Percentiles rank a stretch among this genome's conserved stretches.
Evolutionary conservation across 495 filamentous ascomycete genomes (phyloP).

Genomic region (Extremus antarcticus): DNA sequence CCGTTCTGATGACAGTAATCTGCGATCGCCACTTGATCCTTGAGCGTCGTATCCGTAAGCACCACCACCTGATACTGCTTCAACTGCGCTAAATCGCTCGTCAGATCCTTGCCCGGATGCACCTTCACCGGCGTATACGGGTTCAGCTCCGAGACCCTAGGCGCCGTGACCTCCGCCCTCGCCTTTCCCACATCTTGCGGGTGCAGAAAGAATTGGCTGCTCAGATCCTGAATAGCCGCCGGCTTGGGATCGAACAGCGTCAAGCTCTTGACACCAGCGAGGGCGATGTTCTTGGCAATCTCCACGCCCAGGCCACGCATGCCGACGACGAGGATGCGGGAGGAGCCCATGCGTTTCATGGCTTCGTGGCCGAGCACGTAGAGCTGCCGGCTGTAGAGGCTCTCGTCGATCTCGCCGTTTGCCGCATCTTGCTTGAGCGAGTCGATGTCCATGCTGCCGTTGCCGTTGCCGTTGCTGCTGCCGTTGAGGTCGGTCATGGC

Average conservation of each 20-base stretch:
- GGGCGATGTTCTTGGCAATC: slow-evolving; percentile 97
- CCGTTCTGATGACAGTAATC: slow-evolving; percentile 89
- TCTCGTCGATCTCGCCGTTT: slow-evolving; percentile 77
- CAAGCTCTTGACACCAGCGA: slow-evolving; percentile 84
- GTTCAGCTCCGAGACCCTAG: slow-evolving; percentile 87
- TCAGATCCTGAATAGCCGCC: slow-evolving; percentile 72
- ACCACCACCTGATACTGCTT: slow-evolving; percentile 87
- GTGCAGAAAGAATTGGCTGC: slow-evolving; percentile 92
- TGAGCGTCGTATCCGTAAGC: slow-evolving; percentile 68
- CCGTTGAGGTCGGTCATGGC: slow-evolving; percentile 10
- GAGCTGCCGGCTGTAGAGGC: slow-evolving; percentile 94
- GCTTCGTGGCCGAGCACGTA: slow-evolving; percentile 97
- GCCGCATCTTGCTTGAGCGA: slow-evolving; percentile 44
- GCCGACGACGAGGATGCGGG: slow-evolving; percentile 86
- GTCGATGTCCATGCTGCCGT: slow-evolving; percentile 72
- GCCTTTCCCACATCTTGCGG: slow-evolving; percentile 84
- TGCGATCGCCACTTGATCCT: slow-evolving; percentile 68
- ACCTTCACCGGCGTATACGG: slow-evolving; percentile 84
- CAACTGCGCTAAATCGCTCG: slow-evolving; percentile 60
- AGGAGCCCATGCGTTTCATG: slow-evolving; percentile 98
- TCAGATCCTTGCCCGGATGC: slow-evolving; percentile 53
- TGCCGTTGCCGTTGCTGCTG: background rate
- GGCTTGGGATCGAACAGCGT: slow-evolving; percentile 82
- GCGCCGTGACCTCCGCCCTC: slow-evolving; percentile 73
- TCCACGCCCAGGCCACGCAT: slow-evolving; percentile 92